These are phyloP conservation scores for Rhodamnia argentea DNA, from an alignment of 345 rosid genomes.

Conservation along the genomic window DNA sequence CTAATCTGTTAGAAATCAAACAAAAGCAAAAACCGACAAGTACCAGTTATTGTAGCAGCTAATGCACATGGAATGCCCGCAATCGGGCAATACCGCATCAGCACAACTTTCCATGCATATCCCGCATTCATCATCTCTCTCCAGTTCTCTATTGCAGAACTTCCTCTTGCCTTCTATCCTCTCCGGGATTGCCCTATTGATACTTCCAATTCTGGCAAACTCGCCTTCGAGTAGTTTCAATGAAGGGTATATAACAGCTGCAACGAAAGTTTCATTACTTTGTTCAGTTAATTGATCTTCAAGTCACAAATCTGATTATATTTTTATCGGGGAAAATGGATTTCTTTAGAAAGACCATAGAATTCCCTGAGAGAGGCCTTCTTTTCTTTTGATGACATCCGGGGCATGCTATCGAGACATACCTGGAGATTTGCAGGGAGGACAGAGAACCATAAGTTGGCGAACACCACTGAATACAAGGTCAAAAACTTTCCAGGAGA, in stretches of 20 bases:
- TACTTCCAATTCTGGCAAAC: slow-evolving; percentile 13
- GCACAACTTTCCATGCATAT: slow-evolving; percentile 60
- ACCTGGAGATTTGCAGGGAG: slow-evolving; percentile 17
- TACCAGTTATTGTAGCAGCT: slow-evolving; percentile 65
- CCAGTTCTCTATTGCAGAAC: slow-evolving; percentile 17
- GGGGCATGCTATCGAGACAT: slow-evolving; percentile 53
- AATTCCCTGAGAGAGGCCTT: slow-evolving; percentile 56
- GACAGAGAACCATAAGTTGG: not conserved
- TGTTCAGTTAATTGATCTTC: not conserved
- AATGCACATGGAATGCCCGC: slow-evolving; percentile 56
- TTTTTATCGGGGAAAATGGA: not conserved
- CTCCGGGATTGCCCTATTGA: slow-evolving; percentile 1
- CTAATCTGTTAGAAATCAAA: not conserved
- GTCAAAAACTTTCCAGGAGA: not conserved
- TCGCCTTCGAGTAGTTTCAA: slow-evolving; percentile 44
- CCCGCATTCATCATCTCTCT: slow-evolving; percentile 54
- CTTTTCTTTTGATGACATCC: slow-evolving; percentile 39
- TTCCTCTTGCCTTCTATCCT: slow-evolving; percentile 10
- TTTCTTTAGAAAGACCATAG: slow-evolving; percentile 35
- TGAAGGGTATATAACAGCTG: slow-evolving; percentile 58
- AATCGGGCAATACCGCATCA: slow-evolving; percentile 44
- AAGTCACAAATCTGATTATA: not conserved
- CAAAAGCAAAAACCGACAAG: not conserved
- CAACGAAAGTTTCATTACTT: not conserved
- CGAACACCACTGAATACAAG: not conserved